These are phyloP conservation scores for Boletus tylopilopsis DNA, from an alignment of 768 basidiomycete genomes.

Conservation along the genomic window DNA sequence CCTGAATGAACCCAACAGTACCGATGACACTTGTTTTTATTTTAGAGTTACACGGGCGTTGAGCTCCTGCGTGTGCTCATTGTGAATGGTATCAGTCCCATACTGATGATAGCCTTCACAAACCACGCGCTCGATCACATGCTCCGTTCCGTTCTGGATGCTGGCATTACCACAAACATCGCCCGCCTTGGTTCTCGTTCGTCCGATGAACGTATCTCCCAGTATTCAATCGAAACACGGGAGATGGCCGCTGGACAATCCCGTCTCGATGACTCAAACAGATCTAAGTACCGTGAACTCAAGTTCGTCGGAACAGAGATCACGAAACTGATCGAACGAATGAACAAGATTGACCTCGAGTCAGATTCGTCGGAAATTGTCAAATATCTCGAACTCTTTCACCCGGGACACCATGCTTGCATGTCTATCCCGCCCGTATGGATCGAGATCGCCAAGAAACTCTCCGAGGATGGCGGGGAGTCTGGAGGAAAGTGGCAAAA, in stretches of 20 bases:
- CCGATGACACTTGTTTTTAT: not conserved
- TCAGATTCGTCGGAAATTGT: constrained; percentile 37
- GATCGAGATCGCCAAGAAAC: constrained; percentile 33
- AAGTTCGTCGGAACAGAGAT: constrained; percentile 48
- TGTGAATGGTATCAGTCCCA: constrained; percentile 47
- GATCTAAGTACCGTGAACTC: constrained; percentile 34
- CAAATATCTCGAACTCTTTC: constrained; percentile 39
- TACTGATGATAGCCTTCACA: constrained; percentile 62
- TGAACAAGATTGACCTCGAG: constrained; percentile 32
- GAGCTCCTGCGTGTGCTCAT: constrained; percentile 69
- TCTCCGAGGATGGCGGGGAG: constrained; percentile 15
- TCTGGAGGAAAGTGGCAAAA: constrained; percentile 33
- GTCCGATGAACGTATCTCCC: constrained; percentile 53
- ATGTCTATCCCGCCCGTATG: constrained; percentile 45
- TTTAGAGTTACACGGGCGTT: constrained; percentile 61
- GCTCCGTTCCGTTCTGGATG: constrained; percentile 60
- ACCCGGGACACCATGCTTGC: constrained; percentile 46
- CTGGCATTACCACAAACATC: constrained; percentile 56
- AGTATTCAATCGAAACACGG: constrained; percentile 58
- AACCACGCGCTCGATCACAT: constrained; percentile 81
- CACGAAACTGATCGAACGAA: constrained; percentile 40
- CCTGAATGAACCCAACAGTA: not conserved
- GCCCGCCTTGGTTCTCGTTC: constrained; percentile 69
- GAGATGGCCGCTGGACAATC: constrained; percentile 44
- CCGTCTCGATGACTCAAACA: constrained; percentile 36